Percentiles rank a stretch among this genome's conserved stretches.
Conservation (phyloP, 2,329 filamentous ascomycete genomes). For the Monosporascus sp. region DNA sequence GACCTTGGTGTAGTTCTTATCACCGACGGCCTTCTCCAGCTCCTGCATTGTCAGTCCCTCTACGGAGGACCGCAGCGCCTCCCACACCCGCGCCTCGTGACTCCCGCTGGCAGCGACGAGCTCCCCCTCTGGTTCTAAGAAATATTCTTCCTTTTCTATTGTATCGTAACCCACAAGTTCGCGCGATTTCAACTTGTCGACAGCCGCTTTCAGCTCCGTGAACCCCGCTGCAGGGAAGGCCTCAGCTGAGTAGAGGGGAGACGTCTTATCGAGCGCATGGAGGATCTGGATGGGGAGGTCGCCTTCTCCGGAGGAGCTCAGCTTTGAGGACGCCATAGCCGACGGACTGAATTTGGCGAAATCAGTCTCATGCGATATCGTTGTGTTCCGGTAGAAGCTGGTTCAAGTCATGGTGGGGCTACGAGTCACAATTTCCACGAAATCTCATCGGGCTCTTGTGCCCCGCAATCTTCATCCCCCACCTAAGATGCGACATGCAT, state of each 20-base stretch:
- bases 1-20: conserved; percentile 70
- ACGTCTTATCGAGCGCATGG: conserved; percentile 56
- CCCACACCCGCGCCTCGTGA: conserved; percentile 78
- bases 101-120: conserved; percentile 69
- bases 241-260: conserved; percentile 63
- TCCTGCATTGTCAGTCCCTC: conserved; percentile 80
- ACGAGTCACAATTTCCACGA: background rate
- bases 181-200: conserved; percentile 79
- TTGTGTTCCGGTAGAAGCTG: too few species aligned
- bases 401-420: conserved; percentile 1
- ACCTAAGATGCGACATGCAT: too few species aligned
- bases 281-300: conserved; percentile 63
- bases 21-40: conserved; percentile 62
- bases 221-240: conserved; percentile 63
- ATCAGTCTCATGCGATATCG: too few species aligned
- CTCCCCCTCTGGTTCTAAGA: conserved; percentile 70
- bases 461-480: background rate
- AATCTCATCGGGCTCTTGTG: background rate
- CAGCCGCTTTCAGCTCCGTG: conserved; percentile 72
- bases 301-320: conserved; percentile 27
- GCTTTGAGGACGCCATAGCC: conserved; percentile 38
- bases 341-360: too few species aligned
- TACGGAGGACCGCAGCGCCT: conserved; percentile 63
- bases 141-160: conserved; percentile 70
- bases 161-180: conserved; percentile 85